Base-by-base conservation (phyloP, 2,329 filamentous ascomycete genomes). In the Eutypella sp. region DNA sequence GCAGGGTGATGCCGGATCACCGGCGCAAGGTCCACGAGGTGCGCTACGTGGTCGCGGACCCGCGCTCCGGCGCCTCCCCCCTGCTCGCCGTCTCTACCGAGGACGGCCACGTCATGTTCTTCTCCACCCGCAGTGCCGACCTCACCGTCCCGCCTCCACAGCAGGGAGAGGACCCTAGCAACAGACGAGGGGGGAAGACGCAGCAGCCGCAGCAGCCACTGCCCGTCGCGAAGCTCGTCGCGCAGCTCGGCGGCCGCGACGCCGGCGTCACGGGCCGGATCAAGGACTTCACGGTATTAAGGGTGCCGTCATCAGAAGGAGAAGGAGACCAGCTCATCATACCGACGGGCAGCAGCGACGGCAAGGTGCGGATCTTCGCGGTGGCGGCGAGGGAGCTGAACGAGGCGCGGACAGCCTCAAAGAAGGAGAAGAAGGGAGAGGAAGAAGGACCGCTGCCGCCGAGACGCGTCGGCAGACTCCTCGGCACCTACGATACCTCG, bases 91-190 rank as follows among this genome's bases (percentile, higher is more conserved):
- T 93, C 1, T 89, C 89, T 2, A 96, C 93, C 0, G 93, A 97
- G 64, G 92, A 97, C 62, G 93, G 93, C 1, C 78, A 87, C 43
- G 77, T 97, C 29, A 61, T 95, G 42, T 89, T 97, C 64, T 95
- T 89, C 64, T 85, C 85, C 31, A 90, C 89, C 2, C 75, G 71
- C 40, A 64, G 67, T 1, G 68, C 70, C 9, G 72, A 79, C 49
- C 57, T 80, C 5, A 61, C 50, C 45, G 53, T 52, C 44, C 1
- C 36, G 13, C 53, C 52, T n/a, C n/a, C n/a, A n/a, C n/a, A n/a
- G n/a, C n/a, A n/a, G n/a, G n/a, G n/a, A n/a, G n/a, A n/a, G 45
- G 16, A 33, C 11, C 6, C 29, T 11, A 63, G 56, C 37, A 64
- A 67, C 31, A 58, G 65, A 19, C 63, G 66, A 10, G 70, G 73